Evolutionary conservation across 176 grass and related monocot species (phyloP).

Genomic region (Triticum timopheevii): DNA sequence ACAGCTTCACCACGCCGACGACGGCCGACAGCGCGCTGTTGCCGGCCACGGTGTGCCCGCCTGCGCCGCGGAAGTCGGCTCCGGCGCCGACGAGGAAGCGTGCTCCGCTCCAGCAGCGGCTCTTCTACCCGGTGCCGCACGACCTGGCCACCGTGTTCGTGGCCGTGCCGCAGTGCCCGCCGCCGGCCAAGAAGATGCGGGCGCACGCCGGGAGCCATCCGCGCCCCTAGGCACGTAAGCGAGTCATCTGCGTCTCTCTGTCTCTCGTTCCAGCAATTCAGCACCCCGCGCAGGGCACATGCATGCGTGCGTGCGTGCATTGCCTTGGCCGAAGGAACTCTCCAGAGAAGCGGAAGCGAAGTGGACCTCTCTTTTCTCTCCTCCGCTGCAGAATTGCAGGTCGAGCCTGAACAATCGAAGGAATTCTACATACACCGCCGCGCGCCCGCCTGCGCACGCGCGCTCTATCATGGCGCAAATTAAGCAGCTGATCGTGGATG

Average conservation of each 20-base stretch:
- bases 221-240: not conserved
- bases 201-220: conserved; percentile 21
- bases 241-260: too few species aligned
- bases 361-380: not conserved
- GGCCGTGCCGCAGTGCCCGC: not conserved
- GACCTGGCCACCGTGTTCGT: conserved; percentile 66
- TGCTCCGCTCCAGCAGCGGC: conserved; percentile 7
- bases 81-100: conserved; percentile 47
- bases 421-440: conserved; percentile 30
- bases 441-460: too few species aligned
- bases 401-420: conserved; percentile 12
- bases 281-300: too few species aligned
- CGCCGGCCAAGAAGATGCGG: conserved; percentile 56
- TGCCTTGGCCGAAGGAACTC: too few species aligned
- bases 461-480: not conserved
- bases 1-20: conserved; percentile 61
- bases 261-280: too few species aligned
- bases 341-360: not conserved
- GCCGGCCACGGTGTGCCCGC: conserved; percentile 48
- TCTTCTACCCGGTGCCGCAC: conserved; percentile 46
- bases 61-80: conserved; percentile 60
- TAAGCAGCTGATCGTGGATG: not conserved
- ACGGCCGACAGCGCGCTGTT: conserved; percentile 25
- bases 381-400: not conserved
- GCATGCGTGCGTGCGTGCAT: too few species aligned